Base-by-base conservation (phyloP, 352 stramenopile species). In the Pythium grandisporangium region DNA sequence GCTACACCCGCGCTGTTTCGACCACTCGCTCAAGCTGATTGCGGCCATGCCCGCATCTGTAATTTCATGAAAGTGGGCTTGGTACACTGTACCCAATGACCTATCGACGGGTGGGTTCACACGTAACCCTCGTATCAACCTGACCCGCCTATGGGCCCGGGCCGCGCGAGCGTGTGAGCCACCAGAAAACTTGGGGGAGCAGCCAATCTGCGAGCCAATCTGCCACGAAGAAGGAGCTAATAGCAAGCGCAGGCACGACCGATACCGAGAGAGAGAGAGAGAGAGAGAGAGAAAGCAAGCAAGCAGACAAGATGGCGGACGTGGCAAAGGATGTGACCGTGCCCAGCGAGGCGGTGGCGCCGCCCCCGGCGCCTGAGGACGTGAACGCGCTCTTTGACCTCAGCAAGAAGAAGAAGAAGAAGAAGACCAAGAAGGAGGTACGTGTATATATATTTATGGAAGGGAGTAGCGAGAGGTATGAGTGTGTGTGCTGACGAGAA, bases 401-500 rank as follows among this genome's bases (percentile, higher is more conserved):
- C 42, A 84, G 82, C 48, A 88, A 84, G 52, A 92, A 91, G 71
- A 94, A 89, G 73, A 88, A 88, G 62, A 96, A 95, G 63, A 86
- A 88, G 49, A 96, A 96, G 64, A 96, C 96, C 55, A 94, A 96
- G 63, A 93, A 96, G 49, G 66, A 78, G 60, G 66, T 76, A 39
- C 36, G 53, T 54, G 30, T n/a, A n/a, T n/a, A n/a, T n/a, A n/a
- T n/a, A n/a, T n/a, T n/a, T n/a, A n/a, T n/a, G n/a, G n/a, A n/a
- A n/a, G n/a, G n/a, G n/a, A n/a, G n/a, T n/a, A n/a, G n/a, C n/a
- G n/a, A n/a, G n/a, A n/a, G n/a, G n/a, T n/a, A n/a, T n/a, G n/a
- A n/a, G n/a, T n/a, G n/a, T n/a, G n/a, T n/a, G n/a, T n/a, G n/a
- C n/a, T n/a, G n/a, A n/a, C n/a, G n/a, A n/a, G n/a, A n/a, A n/a